Conservation (phyloP, 2,329 filamentous ascomycete species). For the Aspergillus floridensis region DNA sequence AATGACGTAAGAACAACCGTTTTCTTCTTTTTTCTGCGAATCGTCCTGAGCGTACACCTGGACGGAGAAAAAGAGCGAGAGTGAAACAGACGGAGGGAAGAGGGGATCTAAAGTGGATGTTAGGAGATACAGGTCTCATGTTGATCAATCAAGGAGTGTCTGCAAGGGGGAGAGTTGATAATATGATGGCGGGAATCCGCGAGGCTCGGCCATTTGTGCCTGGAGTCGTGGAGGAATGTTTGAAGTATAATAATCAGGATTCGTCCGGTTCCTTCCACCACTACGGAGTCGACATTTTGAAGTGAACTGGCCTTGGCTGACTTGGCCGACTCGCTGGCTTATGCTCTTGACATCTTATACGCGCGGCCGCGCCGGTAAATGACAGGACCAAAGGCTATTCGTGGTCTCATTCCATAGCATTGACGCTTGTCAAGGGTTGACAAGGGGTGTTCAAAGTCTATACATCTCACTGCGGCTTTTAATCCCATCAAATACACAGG, state of each 20-base stretch:
- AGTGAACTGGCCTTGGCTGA: background rate
- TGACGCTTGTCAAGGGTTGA: background rate
- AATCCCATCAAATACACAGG: slow-evolving; percentile 62
- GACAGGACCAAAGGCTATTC: background rate
- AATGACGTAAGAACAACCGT: background rate
- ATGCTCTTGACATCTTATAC: background rate
- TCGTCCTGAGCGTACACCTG: background rate
- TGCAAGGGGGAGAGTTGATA: background rate
- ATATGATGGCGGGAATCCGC: background rate
- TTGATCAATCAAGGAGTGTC: background rate
- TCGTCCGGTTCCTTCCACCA: background rate
- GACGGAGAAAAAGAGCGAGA: background rate
- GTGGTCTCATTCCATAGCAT: slow-evolving; percentile 1
- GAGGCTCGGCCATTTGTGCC: background rate
- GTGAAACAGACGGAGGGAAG: background rate
- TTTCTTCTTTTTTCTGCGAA: background rate
- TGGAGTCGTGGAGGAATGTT: background rate
- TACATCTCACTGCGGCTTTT: slow-evolving; percentile 55
- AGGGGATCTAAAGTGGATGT: background rate
- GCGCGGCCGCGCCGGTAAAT: background rate
- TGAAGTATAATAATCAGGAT: background rate
- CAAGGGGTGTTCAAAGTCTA: slow-evolving; percentile 36
- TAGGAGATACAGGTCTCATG: background rate
- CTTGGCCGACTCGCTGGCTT: background rate
- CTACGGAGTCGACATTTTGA: background rate